Conservation (phyloP, 768 basidiomycete species). For the Calocybe gangraenosa region DNA sequence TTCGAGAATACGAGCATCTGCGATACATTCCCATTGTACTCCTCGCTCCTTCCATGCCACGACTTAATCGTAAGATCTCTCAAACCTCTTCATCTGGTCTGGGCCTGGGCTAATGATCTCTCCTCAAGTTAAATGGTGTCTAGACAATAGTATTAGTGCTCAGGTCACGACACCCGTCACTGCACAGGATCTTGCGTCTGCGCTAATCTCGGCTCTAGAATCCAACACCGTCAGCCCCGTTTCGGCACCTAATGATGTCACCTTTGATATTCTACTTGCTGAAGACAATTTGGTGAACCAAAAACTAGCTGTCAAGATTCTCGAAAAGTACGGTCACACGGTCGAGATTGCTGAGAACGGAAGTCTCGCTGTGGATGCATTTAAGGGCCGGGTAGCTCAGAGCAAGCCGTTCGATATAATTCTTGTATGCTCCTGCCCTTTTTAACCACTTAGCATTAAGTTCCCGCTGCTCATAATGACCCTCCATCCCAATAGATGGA, state of each 20-base stretch:
- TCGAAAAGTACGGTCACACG: slow-evolving; percentile 93
- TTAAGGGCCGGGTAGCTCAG: slow-evolving; percentile 71
- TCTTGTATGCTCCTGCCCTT: too few relatives aligned
- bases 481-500: slow-evolving; percentile 70
- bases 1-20: slow-evolving; percentile 90
- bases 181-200: slow-evolving; percentile 85
- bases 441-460: too few relatives aligned
- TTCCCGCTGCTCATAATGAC: too few relatives aligned
- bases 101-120: not conserved
- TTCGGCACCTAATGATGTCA: slow-evolving; percentile 77
- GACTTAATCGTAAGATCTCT: slow-evolving; percentile 60
- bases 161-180: slow-evolving; percentile 91
- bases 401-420: slow-evolving; percentile 86
- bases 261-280: slow-evolving; percentile 91
- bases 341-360: slow-evolving; percentile 99
- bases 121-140: slow-evolving; percentile 83
- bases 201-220: slow-evolving; percentile 91
- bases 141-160: slow-evolving; percentile 94
- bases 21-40: slow-evolving; percentile 96
- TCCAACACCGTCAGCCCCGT: slow-evolving; percentile 91
- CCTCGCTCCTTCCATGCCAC: slow-evolving; percentile 72
- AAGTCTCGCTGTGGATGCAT: slow-evolving; percentile 86
- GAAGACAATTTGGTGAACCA: slow-evolving; percentile 97
- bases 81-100: slow-evolving; percentile 4
- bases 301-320: slow-evolving; percentile 92